These are phyloP conservation scores for Rehmannia glutinosa DNA, from an alignment of 257 asterid species.

Conservation along the genomic window DNA sequence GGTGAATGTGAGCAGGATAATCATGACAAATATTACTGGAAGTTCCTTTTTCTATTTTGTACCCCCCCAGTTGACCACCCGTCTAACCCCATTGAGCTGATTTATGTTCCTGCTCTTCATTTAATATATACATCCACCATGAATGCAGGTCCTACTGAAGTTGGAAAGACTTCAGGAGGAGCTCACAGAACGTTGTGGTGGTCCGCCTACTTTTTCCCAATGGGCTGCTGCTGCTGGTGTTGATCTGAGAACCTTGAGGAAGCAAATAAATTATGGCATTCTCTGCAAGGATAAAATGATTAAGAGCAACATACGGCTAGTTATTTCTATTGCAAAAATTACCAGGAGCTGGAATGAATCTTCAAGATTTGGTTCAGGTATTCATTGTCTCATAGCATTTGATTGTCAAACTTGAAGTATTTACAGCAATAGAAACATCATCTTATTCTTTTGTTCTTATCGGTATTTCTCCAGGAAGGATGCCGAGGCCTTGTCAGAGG, in stretches of 20 bases:
- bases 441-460: constrained; percentile 17
- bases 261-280: constrained; percentile 66
- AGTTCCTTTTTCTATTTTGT: not conserved
- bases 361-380: constrained; percentile 98
- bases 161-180: constrained; percentile 77
- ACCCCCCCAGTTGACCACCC: not conserved
- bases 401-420: not conserved
- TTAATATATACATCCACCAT: not conserved
- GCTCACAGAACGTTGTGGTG: constrained; percentile 56
- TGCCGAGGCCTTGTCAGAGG: constrained; percentile 91
- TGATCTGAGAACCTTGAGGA: constrained; percentile 75
- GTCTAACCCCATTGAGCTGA: not conserved
- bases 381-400: constrained; percentile 3
- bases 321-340: constrained; percentile 92
- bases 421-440: not conserved
- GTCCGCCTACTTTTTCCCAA: constrained; percentile 61
- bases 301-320: constrained; percentile 86
- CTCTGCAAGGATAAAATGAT: constrained; percentile 90
- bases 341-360: constrained; percentile 94
- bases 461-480: constrained; percentile 67
- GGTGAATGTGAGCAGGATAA: not conserved
- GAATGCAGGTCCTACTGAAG: constrained; percentile 68
- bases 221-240: constrained; percentile 96
- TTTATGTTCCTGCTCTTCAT: not conserved
- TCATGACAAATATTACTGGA: not conserved